These are phyloP conservation scores for Talaromyces sp. DNA, from an alignment of 2,329 filamentous ascomycete species.

Conservation along the genomic window DNA sequence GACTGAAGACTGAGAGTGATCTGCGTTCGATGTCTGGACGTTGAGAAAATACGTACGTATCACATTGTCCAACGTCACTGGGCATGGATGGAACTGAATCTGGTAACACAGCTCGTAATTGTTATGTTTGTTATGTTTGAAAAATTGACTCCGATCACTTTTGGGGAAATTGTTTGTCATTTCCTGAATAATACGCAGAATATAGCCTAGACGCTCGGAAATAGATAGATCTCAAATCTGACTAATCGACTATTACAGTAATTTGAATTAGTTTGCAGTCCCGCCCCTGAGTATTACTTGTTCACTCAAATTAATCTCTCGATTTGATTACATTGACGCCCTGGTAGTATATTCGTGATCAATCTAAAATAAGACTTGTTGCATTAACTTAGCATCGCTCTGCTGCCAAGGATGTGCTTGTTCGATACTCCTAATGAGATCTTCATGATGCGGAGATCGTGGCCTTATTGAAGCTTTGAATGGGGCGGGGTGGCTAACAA, in stretches of 20 bases:
- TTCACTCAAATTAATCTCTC: neutral
- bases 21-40: neutral
- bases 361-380: slow-evolving; percentile 11
- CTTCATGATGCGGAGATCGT: slow-evolving; percentile 33
- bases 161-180: neutral
- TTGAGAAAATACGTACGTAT: neutral
- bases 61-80: neutral
- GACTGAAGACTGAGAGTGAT: neutral
- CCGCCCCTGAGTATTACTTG: neutral
- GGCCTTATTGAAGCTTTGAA: slow-evolving; percentile 37
- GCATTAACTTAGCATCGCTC: slow-evolving; percentile 35
- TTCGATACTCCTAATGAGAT: slow-evolving; percentile 37
- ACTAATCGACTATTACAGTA: neutral
- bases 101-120: neutral
- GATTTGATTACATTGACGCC: neutral
- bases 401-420: slow-evolving; percentile 40
- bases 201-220: neutral
- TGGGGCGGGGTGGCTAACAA: slow-evolving; percentile 39
- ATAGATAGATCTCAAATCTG: neutral
- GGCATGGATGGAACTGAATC: neutral
- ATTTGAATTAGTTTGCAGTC: neutral
- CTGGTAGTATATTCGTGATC: neutral
- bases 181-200: neutral
- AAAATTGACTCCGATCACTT: neutral
- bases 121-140: neutral